Conservation (phyloP, 2,329 filamentous ascomycete genomes). For the Rutstroemia sp. region DNA sequence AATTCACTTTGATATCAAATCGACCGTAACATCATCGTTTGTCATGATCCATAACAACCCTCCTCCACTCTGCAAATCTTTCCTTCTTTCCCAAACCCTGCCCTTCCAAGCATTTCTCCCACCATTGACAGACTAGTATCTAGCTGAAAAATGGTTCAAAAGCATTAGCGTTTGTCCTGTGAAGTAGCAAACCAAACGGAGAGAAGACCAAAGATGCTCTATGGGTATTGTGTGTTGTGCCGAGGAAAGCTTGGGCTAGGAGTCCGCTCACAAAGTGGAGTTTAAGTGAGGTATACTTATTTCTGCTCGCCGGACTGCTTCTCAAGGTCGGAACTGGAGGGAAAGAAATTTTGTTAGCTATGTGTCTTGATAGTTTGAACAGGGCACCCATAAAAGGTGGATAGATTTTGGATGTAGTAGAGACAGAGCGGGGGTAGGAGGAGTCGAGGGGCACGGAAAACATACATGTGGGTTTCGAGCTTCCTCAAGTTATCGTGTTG, state of each 20-base stretch:
- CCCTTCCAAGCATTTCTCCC: background rate
- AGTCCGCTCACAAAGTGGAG: background rate
- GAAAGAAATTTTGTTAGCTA: slow-evolving; percentile 11
- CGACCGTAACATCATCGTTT: background rate
- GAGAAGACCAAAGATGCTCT: too few species aligned
- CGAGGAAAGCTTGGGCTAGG: background rate
- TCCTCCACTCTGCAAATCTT: background rate
- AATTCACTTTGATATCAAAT: background rate
- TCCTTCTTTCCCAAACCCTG: background rate
- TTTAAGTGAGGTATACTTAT: slow-evolving; percentile 19
- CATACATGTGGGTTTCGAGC: slow-evolving; percentile 81
- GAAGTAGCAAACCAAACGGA: too few species aligned
- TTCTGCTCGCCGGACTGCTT: slow-evolving; percentile 47
- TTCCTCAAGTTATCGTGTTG: slow-evolving; percentile 80
- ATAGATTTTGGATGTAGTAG: too few species aligned
- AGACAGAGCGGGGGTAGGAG: background rate
- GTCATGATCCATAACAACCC: background rate
- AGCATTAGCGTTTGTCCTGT: too few species aligned
- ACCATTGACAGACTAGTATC: too few species aligned
- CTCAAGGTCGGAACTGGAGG: slow-evolving; percentile 65
- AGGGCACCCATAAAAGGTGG: background rate
- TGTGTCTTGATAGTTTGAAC: background rate
- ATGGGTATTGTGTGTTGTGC: too few species aligned
- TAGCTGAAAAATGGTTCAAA: too few species aligned
- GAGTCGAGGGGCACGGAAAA: slow-evolving; percentile 14